These are phyloP conservation scores for Arthrinium phaeospermum DNA, from an alignment of 2,329 filamentous ascomycete genomes.

Conservation along the genomic window DNA sequence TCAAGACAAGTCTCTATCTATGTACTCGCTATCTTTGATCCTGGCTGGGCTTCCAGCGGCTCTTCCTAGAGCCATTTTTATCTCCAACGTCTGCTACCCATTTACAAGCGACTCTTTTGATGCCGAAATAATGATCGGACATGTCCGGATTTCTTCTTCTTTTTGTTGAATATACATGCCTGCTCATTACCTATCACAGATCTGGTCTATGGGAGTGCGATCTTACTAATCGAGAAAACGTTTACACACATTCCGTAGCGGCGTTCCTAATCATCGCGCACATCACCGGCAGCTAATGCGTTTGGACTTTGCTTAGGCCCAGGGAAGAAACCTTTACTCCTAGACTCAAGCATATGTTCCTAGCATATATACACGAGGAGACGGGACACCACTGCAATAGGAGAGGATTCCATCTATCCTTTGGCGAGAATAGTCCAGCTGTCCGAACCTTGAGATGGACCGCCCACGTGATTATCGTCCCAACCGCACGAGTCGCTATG, in stretches of 20 bases:
- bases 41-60: background rate
- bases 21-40: background rate
- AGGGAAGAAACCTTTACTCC: background rate
- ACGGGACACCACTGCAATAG: background rate
- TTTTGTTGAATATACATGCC: background rate
- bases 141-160: background rate
- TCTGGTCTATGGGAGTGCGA: background rate
- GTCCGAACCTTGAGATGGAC: background rate
- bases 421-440: background rate
- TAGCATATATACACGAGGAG: background rate
- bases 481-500: background rate
- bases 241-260: background rate
- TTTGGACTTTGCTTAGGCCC: background rate
- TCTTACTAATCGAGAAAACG: background rate
- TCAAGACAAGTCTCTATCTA: background rate
- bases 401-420: background rate
- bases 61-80: background rate
- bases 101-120: background rate
- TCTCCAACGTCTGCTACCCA: background rate
- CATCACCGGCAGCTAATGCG: background rate
- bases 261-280: background rate
- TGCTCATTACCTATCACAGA: background rate
- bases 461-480: background rate
- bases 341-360: background rate
- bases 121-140: background rate